Percentiles rank a stretch among this genome's conserved stretches.
These are phyloP conservation scores for Tulasnella sp. DNA, from an alignment of 768 basidiomycete genomes.

Conservation along the genomic window DNA sequence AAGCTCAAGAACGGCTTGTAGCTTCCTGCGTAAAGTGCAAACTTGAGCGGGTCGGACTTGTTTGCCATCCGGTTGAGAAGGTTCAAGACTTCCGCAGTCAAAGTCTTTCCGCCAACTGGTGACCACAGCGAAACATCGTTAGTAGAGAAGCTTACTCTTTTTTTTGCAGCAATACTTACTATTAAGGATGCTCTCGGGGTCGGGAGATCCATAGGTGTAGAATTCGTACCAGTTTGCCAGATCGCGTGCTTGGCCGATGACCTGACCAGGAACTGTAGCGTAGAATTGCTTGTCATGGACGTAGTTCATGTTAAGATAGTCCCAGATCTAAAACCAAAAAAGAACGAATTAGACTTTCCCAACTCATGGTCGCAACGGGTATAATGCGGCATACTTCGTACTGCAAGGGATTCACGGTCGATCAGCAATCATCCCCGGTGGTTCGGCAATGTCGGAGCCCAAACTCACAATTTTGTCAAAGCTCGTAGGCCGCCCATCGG, in stretches of 20 bases:
- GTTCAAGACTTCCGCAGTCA: constrained; percentile 64
- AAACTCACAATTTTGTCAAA: constrained; percentile 37
- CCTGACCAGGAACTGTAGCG: constrained; percentile 72
- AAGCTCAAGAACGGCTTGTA: constrained; percentile 91
- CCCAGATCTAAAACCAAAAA: constrained; percentile 53
- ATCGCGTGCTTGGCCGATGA: constrained; percentile 67
- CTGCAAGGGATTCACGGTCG: constrained; percentile 40
- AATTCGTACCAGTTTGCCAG: constrained; percentile 79
- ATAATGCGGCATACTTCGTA: constrained; percentile 60
- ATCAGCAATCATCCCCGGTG: neutral
- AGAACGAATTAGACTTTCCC: neutral
- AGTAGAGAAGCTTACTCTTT: neutral
- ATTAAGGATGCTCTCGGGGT: constrained; percentile 66
- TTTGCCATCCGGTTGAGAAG: constrained; percentile 76
- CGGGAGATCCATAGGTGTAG: constrained; percentile 60
- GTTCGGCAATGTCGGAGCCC: neutral
- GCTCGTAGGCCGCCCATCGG: constrained; percentile 14
- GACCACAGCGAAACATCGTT: neutral
- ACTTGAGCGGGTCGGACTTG: constrained; percentile 72
- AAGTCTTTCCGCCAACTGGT: constrained; percentile 76
- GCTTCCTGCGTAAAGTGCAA: constrained; percentile 72
- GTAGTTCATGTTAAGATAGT: constrained; percentile 71
- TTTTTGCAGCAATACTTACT: constrained; percentile 47
- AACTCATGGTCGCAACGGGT: neutral
- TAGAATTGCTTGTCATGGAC: constrained; percentile 80